Evolutionary conservation across 164 flowering plant genomes (phyloP), one percentile per base, ranked within the genome.

Genomic region (Tetrastigma voinierianum): DNA sequence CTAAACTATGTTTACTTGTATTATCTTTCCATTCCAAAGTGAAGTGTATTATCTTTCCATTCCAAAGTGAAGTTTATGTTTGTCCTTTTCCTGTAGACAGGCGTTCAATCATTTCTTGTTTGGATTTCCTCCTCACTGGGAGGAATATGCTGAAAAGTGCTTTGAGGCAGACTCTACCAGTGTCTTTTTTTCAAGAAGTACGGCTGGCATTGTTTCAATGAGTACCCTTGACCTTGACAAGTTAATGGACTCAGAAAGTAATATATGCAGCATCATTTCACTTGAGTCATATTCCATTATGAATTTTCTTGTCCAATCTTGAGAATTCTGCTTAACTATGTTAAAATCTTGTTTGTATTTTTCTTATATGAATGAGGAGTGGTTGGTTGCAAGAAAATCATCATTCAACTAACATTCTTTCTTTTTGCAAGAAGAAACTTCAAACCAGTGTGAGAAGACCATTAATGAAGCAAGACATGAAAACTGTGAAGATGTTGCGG

Each of bases 81-180:
- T 58, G 1, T 15, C 2, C 43, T 59, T 59, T 47, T 17, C 1
- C 19, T 57, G 51, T 70, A 9, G 60, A 46, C 77, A 86, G 90
- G 76, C 80, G 23, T 81, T 68, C 61, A 66, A 44, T n/a, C 78
- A 75, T 63, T 86, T 86, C 65, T 2, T 69, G 25, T 60, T 80
- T 64, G 90, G 90, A 2, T 86, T 86, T 70, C 88, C 88, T 67
- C 59, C 57, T 40, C 6, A 71, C 69, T 86, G 90, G 90, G 80
- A 81, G 72, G 73, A 63, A 17, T 75, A 46, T 74, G 78, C 78
- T 56, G 63, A 54, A 57, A 70, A 70, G 32, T 71, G 44, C 62
- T 57, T 74, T 12, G 67, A 10, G 46, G 63, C 32, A 71, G 82
- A 66, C n/a, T 44, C 57, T 25, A 9, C 48, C 21, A 19, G 8